phyloP scores from a whole-genome alignment of 1,284 basidiomycete genomes.

The Macrocybe sp. region DNA sequence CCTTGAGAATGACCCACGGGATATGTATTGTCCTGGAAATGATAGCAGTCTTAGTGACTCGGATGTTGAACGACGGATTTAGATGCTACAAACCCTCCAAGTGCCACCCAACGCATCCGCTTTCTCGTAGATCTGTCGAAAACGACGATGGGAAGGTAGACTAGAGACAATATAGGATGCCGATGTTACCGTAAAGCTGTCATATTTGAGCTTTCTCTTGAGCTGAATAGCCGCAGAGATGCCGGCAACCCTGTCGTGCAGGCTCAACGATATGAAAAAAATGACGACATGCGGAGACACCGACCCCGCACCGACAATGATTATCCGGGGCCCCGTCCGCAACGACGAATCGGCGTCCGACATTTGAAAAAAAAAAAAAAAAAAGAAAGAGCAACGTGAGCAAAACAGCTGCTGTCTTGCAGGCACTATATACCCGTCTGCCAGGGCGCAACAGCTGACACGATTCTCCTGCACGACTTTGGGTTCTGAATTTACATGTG shows the following conservation, averaged over 20 bases:
- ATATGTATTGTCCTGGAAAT: slow-evolving; percentile 38
- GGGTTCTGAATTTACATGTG: too few relatives aligned
- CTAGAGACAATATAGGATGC: neutral
- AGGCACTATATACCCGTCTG: too few relatives aligned
- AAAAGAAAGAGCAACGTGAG: too few relatives aligned
- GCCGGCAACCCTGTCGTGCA: slow-evolving; percentile 30
- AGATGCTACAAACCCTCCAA: slow-evolving; percentile 38
- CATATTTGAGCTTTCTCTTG: slow-evolving; percentile 36
- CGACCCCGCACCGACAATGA: slow-evolving; percentile 49
- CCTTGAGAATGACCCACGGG: slow-evolving; percentile 24
- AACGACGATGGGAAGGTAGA: neutral
- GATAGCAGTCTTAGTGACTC: neutral
- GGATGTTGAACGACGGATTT: too few relatives aligned
- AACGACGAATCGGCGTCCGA: slow-evolving; percentile 1
- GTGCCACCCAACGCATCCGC: slow-evolving; percentile 42
- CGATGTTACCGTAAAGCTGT: slow-evolving; percentile 40
- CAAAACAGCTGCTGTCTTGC: too few relatives aligned
- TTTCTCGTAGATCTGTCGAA: slow-evolving; percentile 44
- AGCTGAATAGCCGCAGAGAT: slow-evolving; percentile 44
- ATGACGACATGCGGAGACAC: slow-evolving; percentile 11
- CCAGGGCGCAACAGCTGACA: too few relatives aligned
- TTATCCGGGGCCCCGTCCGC: slow-evolving; percentile 26
- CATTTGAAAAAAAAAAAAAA: too few relatives aligned
- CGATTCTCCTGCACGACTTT: too few relatives aligned
- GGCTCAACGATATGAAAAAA: neutral